A percentile compares a stretch with the other conserved stretches of the same genome.
phyloP scores from a whole-genome alignment of 192 early-diverging fungal genomes.

The Allomyces arbusculus region DNA sequence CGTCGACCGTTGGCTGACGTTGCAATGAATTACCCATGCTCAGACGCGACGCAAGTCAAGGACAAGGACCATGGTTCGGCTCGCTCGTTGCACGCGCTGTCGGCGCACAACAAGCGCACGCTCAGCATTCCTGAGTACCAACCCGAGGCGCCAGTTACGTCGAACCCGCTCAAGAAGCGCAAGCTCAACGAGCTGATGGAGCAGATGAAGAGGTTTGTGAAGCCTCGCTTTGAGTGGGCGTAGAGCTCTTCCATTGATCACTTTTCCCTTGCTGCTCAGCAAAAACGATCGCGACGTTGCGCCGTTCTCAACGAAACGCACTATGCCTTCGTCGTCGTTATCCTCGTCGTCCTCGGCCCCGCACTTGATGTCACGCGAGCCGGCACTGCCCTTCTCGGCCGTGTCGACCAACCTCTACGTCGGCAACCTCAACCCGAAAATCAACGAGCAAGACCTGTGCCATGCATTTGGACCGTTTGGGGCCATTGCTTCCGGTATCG shows the following conservation, averaged over 20 bases:
- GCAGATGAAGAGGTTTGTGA: conserved; percentile 46
- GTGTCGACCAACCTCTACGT: conserved; percentile 69
- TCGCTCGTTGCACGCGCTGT: conserved; percentile 1
- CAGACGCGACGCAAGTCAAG: conserved; percentile 16
- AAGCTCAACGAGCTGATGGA: conserved; percentile 67
- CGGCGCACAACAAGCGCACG: conserved; percentile 2
- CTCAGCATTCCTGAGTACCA: conserved; percentile 10
- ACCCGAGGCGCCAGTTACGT: conserved; percentile 11
- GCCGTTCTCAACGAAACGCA: conserved; percentile 7
- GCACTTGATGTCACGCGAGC: conserved; percentile 12
- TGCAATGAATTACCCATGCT: conserved; percentile 12
- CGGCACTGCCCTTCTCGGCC: conserved; percentile 36
- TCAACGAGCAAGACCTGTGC: conserved; percentile 52
- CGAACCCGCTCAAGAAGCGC: conserved; percentile 42
- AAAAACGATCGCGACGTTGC: conserved; percentile 5
- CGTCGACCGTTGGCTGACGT: not conserved
- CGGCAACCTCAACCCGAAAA: conserved; percentile 50
- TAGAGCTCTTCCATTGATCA: not conserved
- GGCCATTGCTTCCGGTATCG: conserved; percentile 43
- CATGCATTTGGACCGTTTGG: conserved; percentile 59
- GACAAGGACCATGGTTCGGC: conserved; percentile 11
- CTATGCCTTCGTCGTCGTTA: not conserved
- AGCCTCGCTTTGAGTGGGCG: not conserved
- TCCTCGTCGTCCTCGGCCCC: not conserved
- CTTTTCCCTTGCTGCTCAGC: not conserved